phyloP scores from a whole-genome alignment of 2,329 filamentous ascomycete species.

The Zasmidium cellare region DNA sequence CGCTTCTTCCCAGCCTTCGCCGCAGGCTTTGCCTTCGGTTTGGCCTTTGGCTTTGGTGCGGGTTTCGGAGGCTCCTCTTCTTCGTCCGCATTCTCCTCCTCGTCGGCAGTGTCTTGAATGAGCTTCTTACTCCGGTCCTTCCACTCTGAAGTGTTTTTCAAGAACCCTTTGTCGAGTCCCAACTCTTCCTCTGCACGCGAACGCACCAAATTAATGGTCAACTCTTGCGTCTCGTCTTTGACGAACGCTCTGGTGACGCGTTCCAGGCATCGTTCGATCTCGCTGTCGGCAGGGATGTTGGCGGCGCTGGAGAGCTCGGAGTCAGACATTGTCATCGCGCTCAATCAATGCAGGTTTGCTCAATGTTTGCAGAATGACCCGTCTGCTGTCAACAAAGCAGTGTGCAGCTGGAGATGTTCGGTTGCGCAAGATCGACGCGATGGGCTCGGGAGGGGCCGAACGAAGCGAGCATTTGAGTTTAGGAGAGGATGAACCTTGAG shows the following conservation, averaged over 20 bases:
- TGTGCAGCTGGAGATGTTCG: background rate
- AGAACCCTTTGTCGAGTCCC: constrained; percentile 54
- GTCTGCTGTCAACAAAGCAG: background rate
- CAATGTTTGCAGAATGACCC: background rate
- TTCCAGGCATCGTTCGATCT: constrained; percentile 42
- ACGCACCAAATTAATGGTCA: constrained; percentile 60
- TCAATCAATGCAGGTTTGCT: background rate
- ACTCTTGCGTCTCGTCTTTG: constrained; percentile 47
- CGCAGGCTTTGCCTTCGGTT: constrained; percentile 19
- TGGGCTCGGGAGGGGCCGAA: background rate
- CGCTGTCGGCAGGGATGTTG: constrained; percentile 29
- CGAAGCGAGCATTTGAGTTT: background rate
- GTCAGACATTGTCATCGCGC: constrained; percentile 4
- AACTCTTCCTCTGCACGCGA: constrained; percentile 53
- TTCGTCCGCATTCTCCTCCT: constrained; percentile 42
- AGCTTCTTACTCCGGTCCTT: constrained; percentile 55
- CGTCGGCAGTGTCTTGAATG: constrained; percentile 44
- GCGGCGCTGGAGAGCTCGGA: constrained; percentile 3
- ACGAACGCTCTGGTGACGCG: constrained; percentile 42
- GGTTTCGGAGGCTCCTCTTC: constrained; percentile 23
- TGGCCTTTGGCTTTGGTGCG: constrained; percentile 18
- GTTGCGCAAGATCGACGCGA: background rate
- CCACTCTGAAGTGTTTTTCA: constrained; percentile 57
- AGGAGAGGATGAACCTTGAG: background rate
- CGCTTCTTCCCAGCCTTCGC: constrained; percentile 31